phyloP scores from a whole-genome alignment of 768 basidiomycete genomes.

The Royoungia palumana region DNA sequence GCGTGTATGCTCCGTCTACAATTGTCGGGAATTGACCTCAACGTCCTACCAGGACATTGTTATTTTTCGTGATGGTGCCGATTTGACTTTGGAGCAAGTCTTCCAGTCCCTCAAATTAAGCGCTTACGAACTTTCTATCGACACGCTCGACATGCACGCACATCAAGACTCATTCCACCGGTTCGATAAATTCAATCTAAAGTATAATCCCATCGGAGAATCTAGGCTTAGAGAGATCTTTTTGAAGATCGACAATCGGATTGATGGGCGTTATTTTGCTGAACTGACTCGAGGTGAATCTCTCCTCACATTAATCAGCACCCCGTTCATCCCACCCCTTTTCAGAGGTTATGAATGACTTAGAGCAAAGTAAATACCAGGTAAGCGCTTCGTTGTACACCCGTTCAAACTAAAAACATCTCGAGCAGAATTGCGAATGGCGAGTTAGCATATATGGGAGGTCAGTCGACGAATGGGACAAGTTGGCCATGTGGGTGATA shows the following conservation, averaged over 20 bases:
- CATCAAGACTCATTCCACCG: slow-evolving; percentile 98
- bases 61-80: slow-evolving; percentile 88
- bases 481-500: slow-evolving; percentile 95
- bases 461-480: slow-evolving; percentile 88
- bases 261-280: slow-evolving; percentile 89
- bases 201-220: slow-evolving; percentile 97
- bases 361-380: slow-evolving; percentile 98
- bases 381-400: slow-evolving; percentile 35
- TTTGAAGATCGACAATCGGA: slow-evolving; percentile 95
- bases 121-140: slow-evolving; percentile 97
- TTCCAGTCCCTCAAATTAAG: slow-evolving; percentile 93
- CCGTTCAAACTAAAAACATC: not conserved
- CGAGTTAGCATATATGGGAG: slow-evolving; percentile 94
- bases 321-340: not conserved
- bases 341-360: slow-evolving; percentile 93
- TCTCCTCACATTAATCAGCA: not conserved
- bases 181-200: slow-evolving; percentile 97
- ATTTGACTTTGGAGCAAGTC: slow-evolving; percentile 88
- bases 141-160: slow-evolving; percentile 99
- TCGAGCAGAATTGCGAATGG: slow-evolving; percentile 87
- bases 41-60: slow-evolving; percentile 76
- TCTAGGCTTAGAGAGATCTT: slow-evolving; percentile 95
- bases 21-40: not conserved
- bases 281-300: slow-evolving; percentile 79
- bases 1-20: slow-evolving; percentile 44